Percentiles rank a stretch among this genome's conserved stretches.
These are phyloP conservation scores for Plasmodium vivax DNA, from an alignment of 169 alveolate genomes.

Conservation along the genomic window DNA sequence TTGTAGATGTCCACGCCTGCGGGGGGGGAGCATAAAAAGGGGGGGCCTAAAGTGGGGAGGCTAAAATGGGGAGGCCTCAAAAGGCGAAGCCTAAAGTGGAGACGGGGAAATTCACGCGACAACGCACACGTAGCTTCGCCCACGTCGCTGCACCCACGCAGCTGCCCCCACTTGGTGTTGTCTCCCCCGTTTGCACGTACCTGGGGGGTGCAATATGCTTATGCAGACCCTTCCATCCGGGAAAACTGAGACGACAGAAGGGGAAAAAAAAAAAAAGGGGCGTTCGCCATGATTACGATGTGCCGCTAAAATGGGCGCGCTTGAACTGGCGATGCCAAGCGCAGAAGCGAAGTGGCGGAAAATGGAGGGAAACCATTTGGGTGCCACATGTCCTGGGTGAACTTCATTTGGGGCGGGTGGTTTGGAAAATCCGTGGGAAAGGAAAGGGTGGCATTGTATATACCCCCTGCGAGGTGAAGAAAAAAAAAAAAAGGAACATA, in stretches of 20 bases:
- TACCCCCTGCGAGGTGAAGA: constrained; percentile 89
- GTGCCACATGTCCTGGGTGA: constrained; percentile 97
- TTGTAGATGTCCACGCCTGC: constrained; percentile 90
- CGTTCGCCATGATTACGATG: constrained; percentile 4
- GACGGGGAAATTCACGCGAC: neutral
- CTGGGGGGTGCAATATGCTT: constrained; percentile 97
- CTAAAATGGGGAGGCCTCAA: too few relatives aligned
- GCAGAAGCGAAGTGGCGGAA: neutral
- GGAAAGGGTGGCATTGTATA: constrained; percentile 93
- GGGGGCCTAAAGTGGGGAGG: neutral
- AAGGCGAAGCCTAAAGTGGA: neutral
- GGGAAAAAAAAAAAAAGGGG: neutral
- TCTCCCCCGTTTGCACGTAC: constrained; percentile 58
- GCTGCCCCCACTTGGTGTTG: neutral
- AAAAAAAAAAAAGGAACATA: neutral
- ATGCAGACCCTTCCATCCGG: constrained; percentile 98
- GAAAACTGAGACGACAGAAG: constrained; percentile 27
- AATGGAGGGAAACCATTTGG: constrained; percentile 90
- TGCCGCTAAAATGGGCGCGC: neutral
- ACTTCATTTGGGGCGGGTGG: constrained; percentile 98
- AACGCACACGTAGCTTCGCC: neutral
- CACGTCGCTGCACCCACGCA: neutral
- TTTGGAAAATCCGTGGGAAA: constrained; percentile 98
- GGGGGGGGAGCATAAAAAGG: neutral
- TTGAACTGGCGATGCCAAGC: neutral